Evolutionary conservation across 2,329 filamentous ascomycete species (phyloP).

Genomic region (Graphiopsis chlorocephala): DNA sequence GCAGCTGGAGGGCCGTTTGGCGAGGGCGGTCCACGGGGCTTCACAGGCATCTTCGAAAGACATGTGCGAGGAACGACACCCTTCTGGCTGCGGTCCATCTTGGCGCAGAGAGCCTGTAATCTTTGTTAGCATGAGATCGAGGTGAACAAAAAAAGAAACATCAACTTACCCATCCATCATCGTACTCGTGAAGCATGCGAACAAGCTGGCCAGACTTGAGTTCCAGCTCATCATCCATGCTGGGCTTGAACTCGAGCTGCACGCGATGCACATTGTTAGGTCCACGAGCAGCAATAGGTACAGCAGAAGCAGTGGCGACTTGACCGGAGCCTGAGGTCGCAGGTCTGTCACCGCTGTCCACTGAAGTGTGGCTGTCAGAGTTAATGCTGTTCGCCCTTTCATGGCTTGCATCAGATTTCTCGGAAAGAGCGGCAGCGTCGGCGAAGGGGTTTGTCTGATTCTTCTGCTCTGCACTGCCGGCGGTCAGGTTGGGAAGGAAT

Average conservation of each 20-base stretch:
- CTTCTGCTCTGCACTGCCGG: constrained; percentile 39
- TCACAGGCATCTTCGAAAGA: constrained; percentile 86
- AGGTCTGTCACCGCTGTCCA: constrained; percentile 20
- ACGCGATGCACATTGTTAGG: constrained; percentile 78
- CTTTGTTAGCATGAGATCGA: not conserved
- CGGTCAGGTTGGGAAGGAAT: constrained; percentile 67
- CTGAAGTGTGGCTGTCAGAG: constrained; percentile 15
- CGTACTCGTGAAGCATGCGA: constrained; percentile 88
- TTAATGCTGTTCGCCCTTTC: constrained; percentile 20
- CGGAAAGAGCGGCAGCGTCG: constrained; percentile 28
- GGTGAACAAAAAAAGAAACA: not conserved
- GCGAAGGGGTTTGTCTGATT: constrained; percentile 37
- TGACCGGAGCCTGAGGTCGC: constrained; percentile 28
- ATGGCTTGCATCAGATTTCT: constrained; percentile 25
- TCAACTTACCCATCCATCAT: constrained; percentile 88
- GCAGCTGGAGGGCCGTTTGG: constrained; percentile 19
- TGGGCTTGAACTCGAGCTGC: constrained; percentile 89
- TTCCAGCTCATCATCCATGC: constrained; percentile 86
- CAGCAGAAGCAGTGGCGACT: constrained; percentile 29
- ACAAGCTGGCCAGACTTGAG: constrained; percentile 80
- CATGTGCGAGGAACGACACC: constrained; percentile 93
- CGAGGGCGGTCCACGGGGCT: constrained; percentile 67
- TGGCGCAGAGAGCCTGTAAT: constrained; percentile 77
- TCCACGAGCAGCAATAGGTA: constrained; percentile 43
- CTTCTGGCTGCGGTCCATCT: constrained; percentile 84